These are phyloP conservation scores for Tolypocladium sp. DNA, from an alignment of 2,329 filamentous ascomycete genomes.

Conservation along the genomic window DNA sequence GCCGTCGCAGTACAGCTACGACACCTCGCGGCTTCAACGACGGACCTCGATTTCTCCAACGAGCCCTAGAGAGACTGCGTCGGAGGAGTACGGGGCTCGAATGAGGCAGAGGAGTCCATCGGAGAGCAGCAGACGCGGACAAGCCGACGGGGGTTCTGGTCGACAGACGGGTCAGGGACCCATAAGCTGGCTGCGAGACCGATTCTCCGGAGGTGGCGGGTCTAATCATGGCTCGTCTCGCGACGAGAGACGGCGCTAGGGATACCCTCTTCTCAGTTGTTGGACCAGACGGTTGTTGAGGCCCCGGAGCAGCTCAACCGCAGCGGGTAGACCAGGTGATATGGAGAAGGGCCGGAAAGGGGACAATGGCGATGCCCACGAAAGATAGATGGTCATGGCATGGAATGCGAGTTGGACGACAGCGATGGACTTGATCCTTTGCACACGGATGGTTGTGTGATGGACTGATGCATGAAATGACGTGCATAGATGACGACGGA, in stretches of 20 bases:
- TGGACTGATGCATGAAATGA: background rate
- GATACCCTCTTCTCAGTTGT: background rate
- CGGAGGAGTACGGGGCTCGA: constrained; percentile 19
- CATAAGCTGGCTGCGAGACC: constrained; percentile 34
- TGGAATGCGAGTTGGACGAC: background rate
- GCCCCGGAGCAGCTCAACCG: background rate
- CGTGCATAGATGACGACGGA: background rate
- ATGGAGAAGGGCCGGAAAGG: background rate
- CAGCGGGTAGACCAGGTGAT: background rate
- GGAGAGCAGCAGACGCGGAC: constrained; percentile 20
- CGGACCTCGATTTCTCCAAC: constrained; percentile 30
- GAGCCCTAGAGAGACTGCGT: constrained; percentile 18
- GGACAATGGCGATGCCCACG: background rate
- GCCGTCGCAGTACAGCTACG: constrained; percentile 18
- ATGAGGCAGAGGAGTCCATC: constrained; percentile 30
- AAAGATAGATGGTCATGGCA: background rate
- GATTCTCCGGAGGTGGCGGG: constrained; percentile 22
- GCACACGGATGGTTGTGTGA: background rate
- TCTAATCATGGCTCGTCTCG: constrained; percentile 16
- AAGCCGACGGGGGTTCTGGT: constrained; percentile 18
- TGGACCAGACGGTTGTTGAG: background rate
- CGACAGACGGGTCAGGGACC: constrained; percentile 24
- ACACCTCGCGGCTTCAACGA: constrained; percentile 24
- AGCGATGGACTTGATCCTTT: background rate
- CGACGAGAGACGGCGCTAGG: constrained; percentile 18